phyloP scores from a whole-genome alignment of 768 basidiomycete species.

The Boletus rufocinnamomeus region DNA sequence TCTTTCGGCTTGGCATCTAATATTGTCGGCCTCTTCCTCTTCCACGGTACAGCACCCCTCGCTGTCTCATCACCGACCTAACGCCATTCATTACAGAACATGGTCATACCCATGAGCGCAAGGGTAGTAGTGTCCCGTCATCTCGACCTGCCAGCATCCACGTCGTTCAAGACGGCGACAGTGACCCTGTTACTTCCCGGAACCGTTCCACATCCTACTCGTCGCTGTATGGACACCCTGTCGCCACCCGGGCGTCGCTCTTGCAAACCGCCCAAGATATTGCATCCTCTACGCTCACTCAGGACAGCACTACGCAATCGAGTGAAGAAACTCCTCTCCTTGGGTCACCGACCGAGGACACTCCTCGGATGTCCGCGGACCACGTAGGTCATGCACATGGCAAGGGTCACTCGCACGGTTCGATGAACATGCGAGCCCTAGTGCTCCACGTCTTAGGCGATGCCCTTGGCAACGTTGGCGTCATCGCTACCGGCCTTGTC shows the following conservation, averaged over 20 bases:
- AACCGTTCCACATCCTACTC: slow-evolving; percentile 49
- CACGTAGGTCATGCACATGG: slow-evolving; percentile 14
- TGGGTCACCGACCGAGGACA: neutral
- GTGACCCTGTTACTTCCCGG: slow-evolving; percentile 29
- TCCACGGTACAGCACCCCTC: slow-evolving; percentile 69
- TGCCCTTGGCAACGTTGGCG: slow-evolving; percentile 96
- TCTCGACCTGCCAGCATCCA: slow-evolving; percentile 45
- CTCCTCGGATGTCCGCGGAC: slow-evolving; percentile 21
- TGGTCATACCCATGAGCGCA: slow-evolving; percentile 56
- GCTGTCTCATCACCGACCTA: slow-evolving; percentile 9
- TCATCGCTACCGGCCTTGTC: slow-evolving; percentile 91
- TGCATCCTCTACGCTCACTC: slow-evolving; percentile 38
- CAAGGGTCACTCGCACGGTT: slow-evolving; percentile 53
- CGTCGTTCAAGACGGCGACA: slow-evolving; percentile 13
- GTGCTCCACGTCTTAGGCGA: slow-evolving; percentile 95
- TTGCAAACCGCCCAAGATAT: slow-evolving; percentile 87
- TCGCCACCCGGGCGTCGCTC: slow-evolving; percentile 68
- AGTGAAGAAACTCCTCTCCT: slow-evolving; percentile 53
- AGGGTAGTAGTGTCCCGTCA: slow-evolving; percentile 38
- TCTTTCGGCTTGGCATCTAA: slow-evolving; percentile 88
- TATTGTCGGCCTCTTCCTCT: slow-evolving; percentile 89
- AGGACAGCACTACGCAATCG: slow-evolving; percentile 9
- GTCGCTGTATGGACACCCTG: slow-evolving; percentile 74
- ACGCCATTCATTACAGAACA: slow-evolving; percentile 50
- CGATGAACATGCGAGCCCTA: slow-evolving; percentile 99